Evolutionary conservation across 73 alveolate genomes (phyloP), one percentile per base, ranked within the genome.

Genomic region (Paramecium pentaurelia): DNA sequence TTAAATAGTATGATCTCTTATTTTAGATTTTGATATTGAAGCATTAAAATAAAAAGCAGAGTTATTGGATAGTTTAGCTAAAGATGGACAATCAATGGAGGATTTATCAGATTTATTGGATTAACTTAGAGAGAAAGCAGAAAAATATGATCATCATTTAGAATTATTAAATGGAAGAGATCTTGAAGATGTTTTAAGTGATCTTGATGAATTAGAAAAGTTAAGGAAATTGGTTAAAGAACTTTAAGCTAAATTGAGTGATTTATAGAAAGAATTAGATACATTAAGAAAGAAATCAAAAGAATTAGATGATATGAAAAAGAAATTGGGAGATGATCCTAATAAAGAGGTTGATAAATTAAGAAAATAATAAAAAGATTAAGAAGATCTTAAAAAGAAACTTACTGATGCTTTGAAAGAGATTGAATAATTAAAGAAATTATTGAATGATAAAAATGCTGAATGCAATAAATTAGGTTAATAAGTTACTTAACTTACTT

Each of bases 241-340:
- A 18, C 47, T 42, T 2, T 27, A 80, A 36, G 27, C 28, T 0
- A 45, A 80, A 80, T 42, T 80, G 7, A 14, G 30, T 12, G 91
- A 80, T 11, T 10, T 45, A 27, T 80, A 80, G 14, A 80, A 80
- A 12, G 91, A 80, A 45, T 25, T 9, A 25, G 91, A 80, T 80
- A 32, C 77, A 25, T 20, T 27, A 1, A 80, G 9, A 28, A 80
- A 80, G 11, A 80, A 80, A 44, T 27, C 44, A 9, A 45, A 47
- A 18, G 77, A 80, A 80, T 45, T 80, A 45, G 91, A 80, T 45
- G 91, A 80, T 22, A 42, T 80, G 71, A 80, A 80, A 27, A 80
- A 47, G 45, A 80, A 80, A 49, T 36, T 80, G 8, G 91, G 91
- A 10, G 91, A 80, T 80, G 91, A 80, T 44, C 91, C 91, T 7